Base-by-base conservation (phyloP, 805 yeast genomes). In the Yamadazyma sp. region DNA sequence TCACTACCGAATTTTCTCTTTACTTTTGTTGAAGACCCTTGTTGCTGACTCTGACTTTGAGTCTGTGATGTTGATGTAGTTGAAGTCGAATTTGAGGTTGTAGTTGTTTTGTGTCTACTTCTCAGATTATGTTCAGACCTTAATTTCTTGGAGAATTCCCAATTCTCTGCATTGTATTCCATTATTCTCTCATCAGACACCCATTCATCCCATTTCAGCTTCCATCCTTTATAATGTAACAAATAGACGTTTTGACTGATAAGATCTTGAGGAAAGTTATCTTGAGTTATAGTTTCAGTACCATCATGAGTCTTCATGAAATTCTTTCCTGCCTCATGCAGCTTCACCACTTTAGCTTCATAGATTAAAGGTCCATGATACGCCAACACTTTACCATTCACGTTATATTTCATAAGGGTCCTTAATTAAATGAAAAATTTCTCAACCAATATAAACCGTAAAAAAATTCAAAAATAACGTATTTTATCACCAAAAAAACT, bases 181-280 rank as follows among this genome's bases (percentile, higher is more conserved):
- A 86, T 65, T 5, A 91, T 73, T 23, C 98, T 63, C 25, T 76
- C 80, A 6, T 60, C 58, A 1, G 75, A 73, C 1, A 91, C 91
- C 98, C 98, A 91, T 58, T 91, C 98, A 55, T 91, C 98, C 96
- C 96, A 91, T 39, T 88, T 80, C 12, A 81, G 60, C 52, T 89
- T 91, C 98, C 98, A 91, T 3, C 98, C 98, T 47, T 82, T 83
- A 59, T 91, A 91, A 53, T 93, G 98, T 12, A 91, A 76, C 46
- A 69, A 80, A 58, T 78, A 89, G 20, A 79, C 52, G 30, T 56
- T 47, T n/a, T 43, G 38, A 4, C 51, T 57, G 5, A 46, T 38
- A 23, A 58, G 42, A n/a, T 50, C 49, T 11, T 46, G 54, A 10
- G 60, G 62, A 11, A 33, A 19, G 19, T 31, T 37, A 6, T 46